phyloP scores from a whole-genome alignment of 495 filamentous ascomycete species.

The Hypoxylon rickii region DNA sequence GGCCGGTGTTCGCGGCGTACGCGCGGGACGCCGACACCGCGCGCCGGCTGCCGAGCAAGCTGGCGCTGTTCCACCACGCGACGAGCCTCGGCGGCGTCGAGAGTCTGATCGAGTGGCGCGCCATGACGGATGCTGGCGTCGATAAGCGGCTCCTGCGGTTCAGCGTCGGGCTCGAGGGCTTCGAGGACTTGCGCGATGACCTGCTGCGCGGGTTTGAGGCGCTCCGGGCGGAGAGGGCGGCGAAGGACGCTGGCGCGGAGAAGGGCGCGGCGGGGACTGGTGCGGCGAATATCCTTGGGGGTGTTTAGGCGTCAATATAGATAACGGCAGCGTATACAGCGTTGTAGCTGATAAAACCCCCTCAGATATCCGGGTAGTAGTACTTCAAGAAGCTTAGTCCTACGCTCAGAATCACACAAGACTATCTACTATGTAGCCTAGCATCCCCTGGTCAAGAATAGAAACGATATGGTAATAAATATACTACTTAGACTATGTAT shows the following conservation, averaged over 20 bases:
- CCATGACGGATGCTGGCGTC: slow-evolving; percentile 78
- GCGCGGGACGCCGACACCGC: slow-evolving; percentile 66
- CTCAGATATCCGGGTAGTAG: too few relatives aligned
- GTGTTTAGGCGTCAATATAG: slow-evolving; percentile 5
- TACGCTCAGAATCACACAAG: too few relatives aligned
- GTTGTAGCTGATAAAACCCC: too few relatives aligned
- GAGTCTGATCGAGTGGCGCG: slow-evolving; percentile 86
- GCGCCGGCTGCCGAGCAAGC: slow-evolving; percentile 70
- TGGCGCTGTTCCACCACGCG: slow-evolving; percentile 89
- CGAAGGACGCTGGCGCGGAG: not conserved
- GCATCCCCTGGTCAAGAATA: too few relatives aligned
- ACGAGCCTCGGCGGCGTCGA: slow-evolving; percentile 94
- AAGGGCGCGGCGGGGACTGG: not conserved
- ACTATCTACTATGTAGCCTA: too few relatives aligned
- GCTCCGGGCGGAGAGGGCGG: slow-evolving; percentile 45
- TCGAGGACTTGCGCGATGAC: slow-evolving; percentile 83
- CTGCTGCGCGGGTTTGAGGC: slow-evolving; percentile 69
- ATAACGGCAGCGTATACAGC: too few relatives aligned
- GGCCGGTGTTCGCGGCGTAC: slow-evolving; percentile 81
- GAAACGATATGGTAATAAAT: too few relatives aligned
- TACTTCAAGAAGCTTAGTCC: too few relatives aligned
- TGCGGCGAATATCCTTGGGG: slow-evolving; percentile 11
- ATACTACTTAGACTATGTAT: too few relatives aligned
- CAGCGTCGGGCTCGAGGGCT: slow-evolving; percentile 84
- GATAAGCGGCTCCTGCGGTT: slow-evolving; percentile 77